These are phyloP conservation scores for Pleurozium schreberi DNA, from an alignment of 225 moss, liverwort and hornwort species.

Conservation along the genomic window DNA sequence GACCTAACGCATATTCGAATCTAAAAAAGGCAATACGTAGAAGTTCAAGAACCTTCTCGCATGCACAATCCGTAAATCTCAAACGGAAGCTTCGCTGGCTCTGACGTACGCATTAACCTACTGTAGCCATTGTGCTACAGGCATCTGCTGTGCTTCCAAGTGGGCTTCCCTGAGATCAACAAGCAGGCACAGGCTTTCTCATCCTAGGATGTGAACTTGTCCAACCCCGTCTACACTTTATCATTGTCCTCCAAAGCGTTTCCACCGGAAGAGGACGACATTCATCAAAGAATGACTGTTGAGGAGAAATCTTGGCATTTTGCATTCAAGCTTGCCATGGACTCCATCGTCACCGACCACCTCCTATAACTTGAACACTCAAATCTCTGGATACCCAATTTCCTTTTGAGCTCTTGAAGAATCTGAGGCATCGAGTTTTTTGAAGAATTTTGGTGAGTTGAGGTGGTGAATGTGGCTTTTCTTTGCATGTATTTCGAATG, in stretches of 20 bases:
- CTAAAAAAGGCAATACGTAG: background rate
- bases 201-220: background rate
- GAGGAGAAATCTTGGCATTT: background rate
- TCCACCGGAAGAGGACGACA: background rate
- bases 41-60: background rate
- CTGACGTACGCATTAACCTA: background rate
- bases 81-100: background rate
- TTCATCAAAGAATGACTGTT: background rate
- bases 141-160: background rate
- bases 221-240: background rate
- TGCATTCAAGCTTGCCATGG: background rate
- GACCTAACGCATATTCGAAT: background rate
- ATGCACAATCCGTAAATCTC: background rate
- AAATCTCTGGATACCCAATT: background rate
- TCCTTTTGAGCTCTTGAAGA: background rate
- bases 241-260: background rate
- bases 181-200: background rate
- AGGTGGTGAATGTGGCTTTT: background rate
- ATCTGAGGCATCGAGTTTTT: too few relatives aligned
- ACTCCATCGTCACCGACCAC: background rate
- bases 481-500: background rate
- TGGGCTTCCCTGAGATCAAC: background rate
- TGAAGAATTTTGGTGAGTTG: background rate
- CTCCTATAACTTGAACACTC: background rate
- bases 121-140: background rate